phyloP scores from a whole-genome alignment of 768 basidiomycete genomes.

The Chalciporus pseudorubinellus region DNA sequence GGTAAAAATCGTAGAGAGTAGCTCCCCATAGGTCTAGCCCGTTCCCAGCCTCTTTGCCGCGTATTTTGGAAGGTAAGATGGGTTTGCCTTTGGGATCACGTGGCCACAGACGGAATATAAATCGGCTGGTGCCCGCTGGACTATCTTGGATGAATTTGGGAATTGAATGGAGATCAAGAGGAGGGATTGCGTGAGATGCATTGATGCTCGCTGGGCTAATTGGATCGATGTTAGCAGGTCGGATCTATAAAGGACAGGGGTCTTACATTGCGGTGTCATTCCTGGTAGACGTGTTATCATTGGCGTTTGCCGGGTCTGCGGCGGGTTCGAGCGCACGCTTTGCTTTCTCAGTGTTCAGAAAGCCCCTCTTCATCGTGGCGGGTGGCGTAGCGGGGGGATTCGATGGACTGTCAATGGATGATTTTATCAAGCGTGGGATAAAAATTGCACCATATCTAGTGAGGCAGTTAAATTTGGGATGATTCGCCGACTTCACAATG shows the following conservation, averaged over 20 bases:
- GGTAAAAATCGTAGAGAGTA: too few species aligned
- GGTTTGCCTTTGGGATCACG: slow-evolving; percentile 24
- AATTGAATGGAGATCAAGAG: slow-evolving; percentile 10
- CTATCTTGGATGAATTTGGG: not conserved
- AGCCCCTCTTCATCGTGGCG: slow-evolving; percentile 30
- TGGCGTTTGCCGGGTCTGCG: not conserved
- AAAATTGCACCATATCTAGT: too few species aligned
- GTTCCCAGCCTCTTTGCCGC: slow-evolving; percentile 22
- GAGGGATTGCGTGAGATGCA: not conserved
- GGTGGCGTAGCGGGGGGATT: not conserved
- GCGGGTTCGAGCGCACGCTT: slow-evolving; percentile 21
- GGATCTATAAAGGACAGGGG: not conserved
- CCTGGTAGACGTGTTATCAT: not conserved
- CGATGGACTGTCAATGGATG: too few species aligned
- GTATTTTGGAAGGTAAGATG: slow-evolving; percentile 7
- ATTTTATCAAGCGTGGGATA: too few species aligned
- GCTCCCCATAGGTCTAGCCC: slow-evolving; percentile 26
- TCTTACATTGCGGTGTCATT: not conserved
- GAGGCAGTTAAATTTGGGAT: too few species aligned
- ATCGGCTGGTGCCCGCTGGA: slow-evolving; percentile 3
- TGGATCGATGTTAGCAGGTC: not conserved
- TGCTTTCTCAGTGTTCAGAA: slow-evolving; percentile 21
- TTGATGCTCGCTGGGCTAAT: not conserved
- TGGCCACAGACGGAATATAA: slow-evolving; percentile 25
- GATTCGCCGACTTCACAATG: too few species aligned